These are phyloP conservation scores for Debaryomycetaceae sp. DNA, from an alignment of 1,139 yeast genomes.

Conservation along the genomic window DNA sequence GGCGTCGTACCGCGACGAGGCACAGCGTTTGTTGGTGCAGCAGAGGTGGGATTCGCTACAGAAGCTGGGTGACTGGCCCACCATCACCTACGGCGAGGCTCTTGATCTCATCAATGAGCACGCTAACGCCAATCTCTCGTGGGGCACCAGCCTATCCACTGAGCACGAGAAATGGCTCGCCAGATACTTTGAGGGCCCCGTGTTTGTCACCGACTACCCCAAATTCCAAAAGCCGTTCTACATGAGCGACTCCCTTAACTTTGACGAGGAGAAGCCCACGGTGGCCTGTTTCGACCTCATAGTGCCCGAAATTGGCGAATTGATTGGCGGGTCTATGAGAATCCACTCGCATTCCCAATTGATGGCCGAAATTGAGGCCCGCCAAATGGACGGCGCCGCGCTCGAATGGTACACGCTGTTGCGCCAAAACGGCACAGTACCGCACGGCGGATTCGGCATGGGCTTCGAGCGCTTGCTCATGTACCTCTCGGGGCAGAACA, in stretches of 20 bases:
- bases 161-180: constrained; percentile 94
- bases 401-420: constrained; percentile 78
- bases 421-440: constrained; percentile 74
- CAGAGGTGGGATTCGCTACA: constrained; percentile 31
- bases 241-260: constrained; percentile 53
- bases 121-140: constrained; percentile 32
- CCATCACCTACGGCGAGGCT: constrained; percentile 74
- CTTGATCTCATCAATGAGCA: constrained; percentile 39
- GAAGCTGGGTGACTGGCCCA: constrained; percentile 49
- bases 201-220: constrained; percentile 90
- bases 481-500: constrained; percentile 68
- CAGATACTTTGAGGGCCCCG: constrained; percentile 62
- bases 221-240: constrained; percentile 78
- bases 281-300: constrained; percentile 89
- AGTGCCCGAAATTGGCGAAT: constrained; percentile 90
- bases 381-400: constrained; percentile 54
- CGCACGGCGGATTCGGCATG: constrained; percentile 97
- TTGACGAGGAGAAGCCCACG: constrained; percentile 41
- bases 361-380: constrained; percentile 41
- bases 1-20: constrained; percentile 30
- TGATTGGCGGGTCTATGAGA: constrained; percentile 93
- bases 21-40: constrained; percentile 23
- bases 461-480: constrained; percentile 86
- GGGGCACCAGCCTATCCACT: constrained; percentile 75
- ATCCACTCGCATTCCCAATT: constrained; percentile 59